phyloP scores from a whole-genome alignment of 2,329 filamentous ascomycete species.

The Sclerotinia minor region DNA sequence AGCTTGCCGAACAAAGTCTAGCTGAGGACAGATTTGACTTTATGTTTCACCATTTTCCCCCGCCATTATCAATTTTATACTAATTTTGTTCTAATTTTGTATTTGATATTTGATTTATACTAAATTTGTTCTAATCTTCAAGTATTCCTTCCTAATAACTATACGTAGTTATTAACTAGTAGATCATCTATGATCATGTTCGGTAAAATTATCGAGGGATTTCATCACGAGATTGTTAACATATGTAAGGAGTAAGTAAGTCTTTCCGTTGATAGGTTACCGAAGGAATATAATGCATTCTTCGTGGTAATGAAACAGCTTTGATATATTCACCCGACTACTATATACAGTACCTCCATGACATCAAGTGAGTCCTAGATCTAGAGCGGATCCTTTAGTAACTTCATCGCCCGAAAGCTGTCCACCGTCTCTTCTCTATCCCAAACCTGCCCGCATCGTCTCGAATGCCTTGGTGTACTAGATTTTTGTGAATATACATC shows the following conservation, averaged over 20 bases:
- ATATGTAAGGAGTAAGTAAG: neutral
- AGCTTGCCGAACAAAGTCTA: conserved; percentile 13
- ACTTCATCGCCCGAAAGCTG: neutral
- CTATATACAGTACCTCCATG: neutral
- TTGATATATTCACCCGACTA: neutral
- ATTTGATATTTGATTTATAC: too few relatives aligned
- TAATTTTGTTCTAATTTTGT: neutral
- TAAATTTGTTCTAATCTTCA: neutral
- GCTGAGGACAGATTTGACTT: conserved; percentile 25
- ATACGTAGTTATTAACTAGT: too few relatives aligned
- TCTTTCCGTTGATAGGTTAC: too few relatives aligned
- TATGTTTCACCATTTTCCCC: conserved; percentile 11
- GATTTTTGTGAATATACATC: neutral
- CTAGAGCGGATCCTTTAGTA: neutral
- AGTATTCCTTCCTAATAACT: too few relatives aligned
- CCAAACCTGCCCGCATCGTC: conserved; percentile 13
- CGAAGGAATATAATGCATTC: too few relatives aligned
- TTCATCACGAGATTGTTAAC: neutral
- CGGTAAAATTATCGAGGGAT: too few relatives aligned
- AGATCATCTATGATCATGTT: too few relatives aligned
- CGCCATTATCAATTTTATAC: neutral
- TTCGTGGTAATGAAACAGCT: neutral
- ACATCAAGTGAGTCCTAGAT: conserved; percentile 4
- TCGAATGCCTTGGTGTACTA: neutral
- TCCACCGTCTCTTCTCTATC: neutral